These are phyloP conservation scores for Nothophytophthora sp. DNA, from an alignment of 352 stramenopile species.

Conservation along the genomic window DNA sequence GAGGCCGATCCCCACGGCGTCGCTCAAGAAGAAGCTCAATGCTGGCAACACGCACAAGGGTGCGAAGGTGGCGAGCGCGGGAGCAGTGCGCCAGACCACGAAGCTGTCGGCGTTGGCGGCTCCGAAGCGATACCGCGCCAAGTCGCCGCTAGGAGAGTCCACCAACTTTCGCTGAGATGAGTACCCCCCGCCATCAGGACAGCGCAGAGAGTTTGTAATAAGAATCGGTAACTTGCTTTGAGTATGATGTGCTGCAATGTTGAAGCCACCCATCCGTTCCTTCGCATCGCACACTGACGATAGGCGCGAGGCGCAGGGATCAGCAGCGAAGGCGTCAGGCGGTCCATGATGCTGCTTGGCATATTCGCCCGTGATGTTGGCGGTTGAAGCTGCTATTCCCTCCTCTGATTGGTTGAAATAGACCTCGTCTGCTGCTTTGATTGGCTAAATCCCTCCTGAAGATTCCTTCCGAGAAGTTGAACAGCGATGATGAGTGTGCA, in stretches of 20 bases:
- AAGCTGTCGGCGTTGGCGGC: conserved; percentile 29
- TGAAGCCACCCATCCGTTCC: no score
- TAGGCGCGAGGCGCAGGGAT: no score
- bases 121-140: conserved; percentile 34
- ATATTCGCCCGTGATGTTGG: no score
- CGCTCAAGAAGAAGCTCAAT: conserved; percentile 25
- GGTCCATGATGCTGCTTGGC: no score
- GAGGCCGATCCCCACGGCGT: conserved; percentile 1
- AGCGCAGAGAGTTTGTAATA: no score
- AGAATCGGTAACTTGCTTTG: no score
- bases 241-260: no score
- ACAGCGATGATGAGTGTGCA: conserved; percentile 25
- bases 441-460: conserved; percentile 28
- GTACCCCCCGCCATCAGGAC: not conserved
- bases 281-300: no score
- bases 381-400: no score
- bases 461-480: not conserved
- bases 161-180: conserved; percentile 25
- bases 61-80: conserved; percentile 15
- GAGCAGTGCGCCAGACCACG: conserved; percentile 10
- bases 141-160: conserved; percentile 32
- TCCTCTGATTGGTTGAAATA: conserved; percentile 16
- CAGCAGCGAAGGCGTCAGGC: no score
- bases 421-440: conserved; percentile 2
- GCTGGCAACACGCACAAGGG: conserved; percentile 7